Evolutionary conservation across 257 asterid genomes (phyloP).

Genomic region (Datura wrightii): DNA sequence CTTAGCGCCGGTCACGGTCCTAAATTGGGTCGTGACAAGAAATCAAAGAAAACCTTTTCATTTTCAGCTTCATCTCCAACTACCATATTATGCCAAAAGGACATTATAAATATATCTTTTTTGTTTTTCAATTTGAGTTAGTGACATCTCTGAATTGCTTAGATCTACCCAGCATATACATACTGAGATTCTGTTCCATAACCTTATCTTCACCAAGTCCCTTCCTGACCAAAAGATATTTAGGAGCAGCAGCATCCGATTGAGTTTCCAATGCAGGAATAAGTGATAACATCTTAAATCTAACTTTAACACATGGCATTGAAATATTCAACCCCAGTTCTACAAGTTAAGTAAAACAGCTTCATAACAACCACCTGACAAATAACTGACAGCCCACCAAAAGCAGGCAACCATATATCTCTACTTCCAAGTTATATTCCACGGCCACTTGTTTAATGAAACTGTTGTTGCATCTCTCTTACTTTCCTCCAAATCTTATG

Average conservation of each 20-base stretch:
- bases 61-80: conserved; percentile 16
- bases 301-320: background rate
- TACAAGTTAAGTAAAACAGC: background rate
- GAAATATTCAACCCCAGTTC: background rate
- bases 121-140: background rate
- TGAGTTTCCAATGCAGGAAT: background rate
- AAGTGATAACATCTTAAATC: background rate
- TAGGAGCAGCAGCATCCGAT: background rate
- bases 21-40: background rate
- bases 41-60: background rate
- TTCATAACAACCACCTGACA: background rate
- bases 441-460: background rate
- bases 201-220: background rate
- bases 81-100: conserved; percentile 7
- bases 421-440: background rate
- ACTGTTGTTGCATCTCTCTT: background rate
- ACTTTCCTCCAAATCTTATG: background rate
- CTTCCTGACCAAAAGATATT: background rate
- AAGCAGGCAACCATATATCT: background rate
- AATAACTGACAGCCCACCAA: background rate
- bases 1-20: too few species aligned
- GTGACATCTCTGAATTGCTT: background rate
- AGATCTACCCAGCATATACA: background rate
- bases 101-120: background rate
- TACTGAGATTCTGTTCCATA: background rate